Conservation (phyloP, 441 rosid genomes). For the Bruguiera hainesii region DNA sequence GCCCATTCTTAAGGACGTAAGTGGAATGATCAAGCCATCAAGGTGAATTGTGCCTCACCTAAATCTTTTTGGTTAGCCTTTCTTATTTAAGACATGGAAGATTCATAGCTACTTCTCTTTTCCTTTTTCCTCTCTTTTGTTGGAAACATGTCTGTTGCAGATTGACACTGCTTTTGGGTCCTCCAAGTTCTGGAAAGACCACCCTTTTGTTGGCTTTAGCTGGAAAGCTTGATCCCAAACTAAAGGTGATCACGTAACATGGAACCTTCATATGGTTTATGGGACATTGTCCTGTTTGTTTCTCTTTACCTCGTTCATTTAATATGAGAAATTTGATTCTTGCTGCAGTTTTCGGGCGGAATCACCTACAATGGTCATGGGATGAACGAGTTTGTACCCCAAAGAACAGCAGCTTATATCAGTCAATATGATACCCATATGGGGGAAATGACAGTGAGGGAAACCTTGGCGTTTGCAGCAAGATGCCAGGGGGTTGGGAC, state of each 20-base stretch:
- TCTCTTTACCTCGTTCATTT: background rate
- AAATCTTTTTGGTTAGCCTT: background rate
- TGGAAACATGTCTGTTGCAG: slow-evolving; percentile 19
- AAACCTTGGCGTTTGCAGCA: slow-evolving; percentile 31
- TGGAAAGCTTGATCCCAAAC: slow-evolving; percentile 27
- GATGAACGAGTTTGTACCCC: slow-evolving; percentile 32
- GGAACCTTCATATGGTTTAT: background rate
- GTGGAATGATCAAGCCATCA: slow-evolving; percentile 68
- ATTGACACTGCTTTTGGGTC: slow-evolving; percentile 47
- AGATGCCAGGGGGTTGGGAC: slow-evolving; percentile 32
- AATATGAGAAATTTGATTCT: background rate
- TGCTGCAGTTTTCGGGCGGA: slow-evolving; percentile 27
- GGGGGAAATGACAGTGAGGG: slow-evolving; percentile 32
- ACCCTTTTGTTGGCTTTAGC: slow-evolving; percentile 31
- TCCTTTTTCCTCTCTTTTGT: background rate
- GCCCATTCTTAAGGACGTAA: slow-evolving; percentile 61
- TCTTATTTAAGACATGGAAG: background rate
- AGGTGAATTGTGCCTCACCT: slow-evolving; percentile 29
- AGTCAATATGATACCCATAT: slow-evolving; percentile 29
- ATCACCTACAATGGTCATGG: slow-evolving; percentile 31
- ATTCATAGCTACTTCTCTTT: background rate
- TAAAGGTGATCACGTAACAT: slow-evolving; percentile 15
- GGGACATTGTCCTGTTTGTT: background rate
- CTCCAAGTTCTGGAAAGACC: slow-evolving; percentile 36
- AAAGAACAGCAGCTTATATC: slow-evolving; percentile 31